Conservation (phyloP, 2,329 filamentous ascomycete species). For the Stachybotrys chartarum region DNA sequence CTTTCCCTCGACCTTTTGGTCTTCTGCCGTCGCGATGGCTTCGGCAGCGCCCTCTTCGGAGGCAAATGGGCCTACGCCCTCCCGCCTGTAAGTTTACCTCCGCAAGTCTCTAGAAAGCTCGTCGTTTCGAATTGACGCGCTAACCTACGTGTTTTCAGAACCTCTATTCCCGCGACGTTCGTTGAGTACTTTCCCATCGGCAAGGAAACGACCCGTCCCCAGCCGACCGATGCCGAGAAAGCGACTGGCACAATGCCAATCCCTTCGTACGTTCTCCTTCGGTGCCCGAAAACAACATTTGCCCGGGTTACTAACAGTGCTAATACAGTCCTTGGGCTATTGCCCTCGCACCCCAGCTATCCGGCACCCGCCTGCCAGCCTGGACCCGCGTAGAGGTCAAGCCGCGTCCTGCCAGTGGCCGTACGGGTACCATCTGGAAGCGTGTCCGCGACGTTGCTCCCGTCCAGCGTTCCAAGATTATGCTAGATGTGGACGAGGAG, state of each 20-base stretch:
- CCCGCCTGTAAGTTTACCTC: slow-evolving; percentile 10
- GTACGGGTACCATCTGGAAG: slow-evolving; percentile 23
- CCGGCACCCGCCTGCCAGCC: slow-evolving; percentile 15
- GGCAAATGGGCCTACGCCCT: slow-evolving; percentile 13
- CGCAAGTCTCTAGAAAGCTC: neutral
- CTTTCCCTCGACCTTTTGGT: slow-evolving; percentile 11
- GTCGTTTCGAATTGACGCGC: neutral
- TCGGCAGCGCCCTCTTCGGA: slow-evolving; percentile 12
- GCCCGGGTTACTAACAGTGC: neutral
- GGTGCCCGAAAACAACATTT: neutral
- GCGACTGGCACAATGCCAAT: slow-evolving; percentile 3
- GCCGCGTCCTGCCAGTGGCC: neutral
- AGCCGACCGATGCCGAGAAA: neutral
- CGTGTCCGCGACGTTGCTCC: slow-evolving; percentile 11
- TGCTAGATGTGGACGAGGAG: neutral
- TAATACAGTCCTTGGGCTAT: slow-evolving; percentile 17
- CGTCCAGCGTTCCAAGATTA: neutral
- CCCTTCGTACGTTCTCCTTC: slow-evolving; percentile 9
- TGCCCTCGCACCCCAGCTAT: slow-evolving; percentile 9
- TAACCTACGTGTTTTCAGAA: slow-evolving; percentile 11
- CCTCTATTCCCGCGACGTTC: slow-evolving; percentile 14
- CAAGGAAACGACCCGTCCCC: neutral
- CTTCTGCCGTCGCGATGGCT: slow-evolving; percentile 15
- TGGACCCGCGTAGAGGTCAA: slow-evolving; percentile 18
- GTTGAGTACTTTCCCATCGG: slow-evolving; percentile 15